Percentiles rank a stretch among this genome's conserved stretches.
These are phyloP conservation scores for Leccinum pachyderme DNA, from an alignment of 1,284 basidiomycete genomes.

Conservation along the genomic window DNA sequence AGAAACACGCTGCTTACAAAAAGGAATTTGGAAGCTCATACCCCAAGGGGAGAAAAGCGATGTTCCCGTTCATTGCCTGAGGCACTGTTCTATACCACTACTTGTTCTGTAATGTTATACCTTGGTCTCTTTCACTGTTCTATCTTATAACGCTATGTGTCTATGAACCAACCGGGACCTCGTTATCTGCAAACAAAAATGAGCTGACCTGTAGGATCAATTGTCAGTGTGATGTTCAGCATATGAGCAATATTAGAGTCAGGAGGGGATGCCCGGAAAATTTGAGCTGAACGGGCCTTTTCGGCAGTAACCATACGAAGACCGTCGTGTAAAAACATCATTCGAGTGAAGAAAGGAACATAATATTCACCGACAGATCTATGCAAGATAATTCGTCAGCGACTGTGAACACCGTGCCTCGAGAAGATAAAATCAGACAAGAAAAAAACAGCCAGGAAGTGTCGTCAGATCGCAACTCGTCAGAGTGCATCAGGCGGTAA, in stretches of 20 bases:
- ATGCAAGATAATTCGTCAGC: conserved; percentile 2
- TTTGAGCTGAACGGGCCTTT: conserved; percentile 85
- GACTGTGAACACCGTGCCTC: not conserved
- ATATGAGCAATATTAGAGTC: conserved; percentile 36
- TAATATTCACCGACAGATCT: conserved; percentile 6
- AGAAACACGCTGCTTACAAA: conserved; percentile 91
- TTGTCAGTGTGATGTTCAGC: conserved; percentile 1
- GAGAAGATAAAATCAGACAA: conserved; percentile 15
- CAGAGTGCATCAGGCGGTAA: conserved; percentile 71
- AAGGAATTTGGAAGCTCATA: conserved; percentile 91
- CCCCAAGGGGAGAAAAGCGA: conserved; percentile 72
- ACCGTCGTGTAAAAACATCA: conserved; percentile 76
- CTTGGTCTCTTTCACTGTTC: not conserved
- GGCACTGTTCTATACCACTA: not conserved
- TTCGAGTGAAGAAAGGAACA: conserved; percentile 12
- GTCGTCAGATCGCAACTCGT: conserved; percentile 52
- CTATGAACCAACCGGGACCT: not conserved
- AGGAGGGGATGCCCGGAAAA: conserved; percentile 69
- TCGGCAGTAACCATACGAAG: conserved; percentile 77
- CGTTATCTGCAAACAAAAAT: not conserved
- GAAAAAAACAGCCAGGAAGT: conserved; percentile 68
- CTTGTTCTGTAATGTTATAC: not conserved
- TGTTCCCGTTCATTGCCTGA: conserved; percentile 66
- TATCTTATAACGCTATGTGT: not conserved
- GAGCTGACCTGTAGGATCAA: not conserved